These are phyloP conservation scores for Talaromyces thailandensis DNA, from an alignment of 495 filamentous ascomycete genomes.

Conservation along the genomic window DNA sequence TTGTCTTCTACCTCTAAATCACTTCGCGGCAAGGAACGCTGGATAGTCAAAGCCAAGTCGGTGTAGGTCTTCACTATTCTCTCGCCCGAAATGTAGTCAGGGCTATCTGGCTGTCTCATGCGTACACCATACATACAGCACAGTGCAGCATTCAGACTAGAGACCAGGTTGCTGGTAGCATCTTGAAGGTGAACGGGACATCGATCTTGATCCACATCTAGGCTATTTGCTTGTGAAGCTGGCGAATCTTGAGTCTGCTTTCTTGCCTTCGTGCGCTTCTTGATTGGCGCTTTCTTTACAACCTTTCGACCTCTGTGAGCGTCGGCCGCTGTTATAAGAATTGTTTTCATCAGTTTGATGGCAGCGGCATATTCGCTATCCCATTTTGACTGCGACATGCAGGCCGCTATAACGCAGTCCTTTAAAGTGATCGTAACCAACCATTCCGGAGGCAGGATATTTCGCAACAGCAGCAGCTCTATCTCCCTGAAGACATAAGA, in stretches of 20 bases:
- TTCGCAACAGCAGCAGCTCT: constrained; percentile 26
- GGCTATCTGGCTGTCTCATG: constrained; percentile 10
- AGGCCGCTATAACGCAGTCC: constrained; percentile 31
- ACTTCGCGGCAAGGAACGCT: constrained; percentile 16
- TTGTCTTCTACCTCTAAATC: constrained; percentile 3
- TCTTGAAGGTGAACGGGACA: constrained; percentile 36
- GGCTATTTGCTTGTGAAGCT: neutral
- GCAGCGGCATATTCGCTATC: constrained; percentile 27
- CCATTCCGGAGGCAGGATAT: constrained; percentile 37
- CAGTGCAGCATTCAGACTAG: constrained; percentile 32
- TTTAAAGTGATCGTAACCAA: constrained; percentile 38
- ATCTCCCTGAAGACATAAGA: constrained; percentile 31
- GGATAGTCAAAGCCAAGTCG: constrained; percentile 17
- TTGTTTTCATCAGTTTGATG: constrained; percentile 29
- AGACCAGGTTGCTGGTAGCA: constrained; percentile 32
- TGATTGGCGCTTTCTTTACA: neutral
- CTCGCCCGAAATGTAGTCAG: constrained; percentile 10
- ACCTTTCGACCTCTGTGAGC: neutral
- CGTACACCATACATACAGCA: constrained; percentile 36
- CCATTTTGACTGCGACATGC: constrained; percentile 29
- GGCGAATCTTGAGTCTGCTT: neutral
- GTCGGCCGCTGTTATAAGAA: constrained; percentile 7
- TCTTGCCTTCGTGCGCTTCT: neutral
- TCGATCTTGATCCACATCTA: neutral
- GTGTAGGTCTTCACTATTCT: constrained; percentile 21